phyloP scores from a whole-genome alignment of 768 basidiomycete genomes.

The Coprinopsis strossmayeri region DNA sequence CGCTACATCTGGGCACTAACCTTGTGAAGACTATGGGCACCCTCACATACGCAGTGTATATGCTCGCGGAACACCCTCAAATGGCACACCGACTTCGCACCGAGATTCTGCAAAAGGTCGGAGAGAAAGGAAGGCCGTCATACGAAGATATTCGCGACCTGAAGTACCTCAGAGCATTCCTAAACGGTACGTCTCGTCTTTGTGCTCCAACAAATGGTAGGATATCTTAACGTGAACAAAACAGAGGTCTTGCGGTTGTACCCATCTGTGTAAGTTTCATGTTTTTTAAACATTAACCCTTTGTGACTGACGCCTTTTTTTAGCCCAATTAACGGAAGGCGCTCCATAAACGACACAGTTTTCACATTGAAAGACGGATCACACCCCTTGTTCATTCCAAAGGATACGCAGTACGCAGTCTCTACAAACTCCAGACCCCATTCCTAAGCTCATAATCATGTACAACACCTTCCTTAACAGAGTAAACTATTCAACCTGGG shows the following conservation, averaged over 20 bases:
- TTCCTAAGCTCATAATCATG: too few species aligned
- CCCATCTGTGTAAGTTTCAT: slow-evolving; percentile 19
- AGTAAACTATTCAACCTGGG: slow-evolving; percentile 42
- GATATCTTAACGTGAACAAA: too few species aligned
- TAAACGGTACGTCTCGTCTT: slow-evolving; percentile 22
- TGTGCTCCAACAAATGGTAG: too few species aligned
- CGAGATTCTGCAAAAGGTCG: slow-evolving; percentile 22
- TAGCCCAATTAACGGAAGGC: slow-evolving; percentile 12
- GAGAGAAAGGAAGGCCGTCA: slow-evolving; percentile 20
- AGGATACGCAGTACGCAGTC: not conserved
- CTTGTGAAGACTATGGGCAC: not conserved
- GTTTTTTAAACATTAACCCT: not conserved
- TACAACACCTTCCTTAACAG: too few species aligned
- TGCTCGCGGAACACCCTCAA: slow-evolving; percentile 20
- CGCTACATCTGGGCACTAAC: not conserved
- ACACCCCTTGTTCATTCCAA: not conserved
- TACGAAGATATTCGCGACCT: slow-evolving; percentile 26
- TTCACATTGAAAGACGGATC: not conserved
- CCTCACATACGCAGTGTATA: not conserved
- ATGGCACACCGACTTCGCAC: slow-evolving; percentile 22
- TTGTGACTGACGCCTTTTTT: not conserved
- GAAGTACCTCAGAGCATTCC: slow-evolving; percentile 34
- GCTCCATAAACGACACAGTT: slow-evolving; percentile 13
- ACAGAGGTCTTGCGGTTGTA: slow-evolving; percentile 20
- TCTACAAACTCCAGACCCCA: too few species aligned